Evolutionary conservation across 83 land plant genomes (phyloP).

Genomic region (Larix sibirica): DNA sequence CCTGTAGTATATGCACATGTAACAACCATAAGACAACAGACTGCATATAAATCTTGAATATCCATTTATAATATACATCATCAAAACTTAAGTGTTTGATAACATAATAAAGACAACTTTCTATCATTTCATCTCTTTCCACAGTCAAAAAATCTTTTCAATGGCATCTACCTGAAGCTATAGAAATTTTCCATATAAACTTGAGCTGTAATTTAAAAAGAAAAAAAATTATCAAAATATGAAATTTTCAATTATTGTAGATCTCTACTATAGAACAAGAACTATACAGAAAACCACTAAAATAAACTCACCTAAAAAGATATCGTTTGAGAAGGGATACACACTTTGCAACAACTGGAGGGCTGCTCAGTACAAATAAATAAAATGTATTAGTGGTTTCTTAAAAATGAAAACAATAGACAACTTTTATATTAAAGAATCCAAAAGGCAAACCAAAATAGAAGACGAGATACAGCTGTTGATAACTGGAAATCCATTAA

Average conservation of each 20-base stretch:
- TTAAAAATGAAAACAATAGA: neutral
- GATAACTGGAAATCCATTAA: neutral
- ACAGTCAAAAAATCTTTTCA: neutral
- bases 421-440: neutral
- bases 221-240: neutral
- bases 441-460: neutral
- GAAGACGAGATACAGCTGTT: neutral
- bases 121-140: neutral
- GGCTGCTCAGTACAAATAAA: constrained; percentile 55
- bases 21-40: neutral
- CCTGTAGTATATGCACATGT: neutral
- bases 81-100: neutral
- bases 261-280: neutral
- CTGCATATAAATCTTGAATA: neutral
- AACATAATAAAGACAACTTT: neutral
- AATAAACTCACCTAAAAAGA: constrained; percentile 70
- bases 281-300: neutral
- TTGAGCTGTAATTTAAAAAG: neutral
- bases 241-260: neutral
- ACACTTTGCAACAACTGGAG: constrained; percentile 95
- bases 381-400: neutral
- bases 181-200: neutral
- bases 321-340: constrained; percentile 88
- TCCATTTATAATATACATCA: neutral
- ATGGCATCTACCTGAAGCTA: neutral